Base-by-base conservation (phyloP, 2,329 filamentous ascomycete species). In the Monosporascus sp. region DNA sequence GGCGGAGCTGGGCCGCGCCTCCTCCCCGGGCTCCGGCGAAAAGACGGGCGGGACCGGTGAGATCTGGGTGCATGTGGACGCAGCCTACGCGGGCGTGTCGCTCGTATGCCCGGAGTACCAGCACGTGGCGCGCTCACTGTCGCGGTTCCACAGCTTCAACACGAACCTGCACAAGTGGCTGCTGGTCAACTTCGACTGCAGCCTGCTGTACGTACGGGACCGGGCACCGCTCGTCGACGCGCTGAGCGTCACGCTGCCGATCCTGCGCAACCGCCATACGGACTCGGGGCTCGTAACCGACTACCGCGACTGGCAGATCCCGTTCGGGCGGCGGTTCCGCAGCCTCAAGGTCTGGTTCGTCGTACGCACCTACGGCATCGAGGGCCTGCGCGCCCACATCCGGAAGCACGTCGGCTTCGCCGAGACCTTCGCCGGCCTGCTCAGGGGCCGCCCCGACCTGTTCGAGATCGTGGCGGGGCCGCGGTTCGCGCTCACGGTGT, bases 141-240 rank as follows among this genome's bases (percentile, higher is more conserved):
- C 77, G 1, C 72, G 77, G 22, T 91, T 96, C 67, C 89, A 96
- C 74, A 91, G 86, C 58, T 96, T 96, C 79, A 86, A 96, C 72
- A 84, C 93, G 75, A 97, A 97, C 76, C 88, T 96, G 82, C 92
- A 97, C 79, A 97, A 97, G 75, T 97, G 93, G 93, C 79, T 97
- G 47, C 83, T 97, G 18, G 91, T 90, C 53, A 96, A 96, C 71
- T 97, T 97, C 64, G 93, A 97, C 69, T 81, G 78, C 62, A 90
- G 88, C 51, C 88, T 88, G 59, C 79, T 96, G 46, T 97, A 84
- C 72, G 84, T 97, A 48, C 85, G 86, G 57, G 80, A 85, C 63
- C 82, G 92, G 17, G 74, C 77, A 51, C 85, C 91, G 71, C 81
- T 97, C n/a, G 90, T 88, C 44, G 80, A 86, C 56, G 88, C 91